phyloP scores from a whole-genome alignment of 2,329 filamentous ascomycete species.

The Botrytis cinerea region DNA sequence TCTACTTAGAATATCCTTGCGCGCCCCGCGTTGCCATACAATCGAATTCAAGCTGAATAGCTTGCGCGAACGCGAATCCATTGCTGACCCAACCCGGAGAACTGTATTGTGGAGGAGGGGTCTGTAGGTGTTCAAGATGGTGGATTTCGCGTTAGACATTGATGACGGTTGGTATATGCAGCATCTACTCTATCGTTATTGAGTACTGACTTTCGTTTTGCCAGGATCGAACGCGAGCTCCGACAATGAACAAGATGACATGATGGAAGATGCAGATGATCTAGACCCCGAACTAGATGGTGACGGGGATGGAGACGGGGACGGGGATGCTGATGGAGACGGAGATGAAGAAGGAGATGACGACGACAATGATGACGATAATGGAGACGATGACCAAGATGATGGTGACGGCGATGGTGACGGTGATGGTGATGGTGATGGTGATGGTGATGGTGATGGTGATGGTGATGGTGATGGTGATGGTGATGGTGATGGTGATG shows the following conservation, averaged over 20 bases:
- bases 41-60: not conserved
- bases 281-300: slow-evolving; percentile 41
- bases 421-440: slow-evolving; percentile 48
- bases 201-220: slow-evolving; percentile 22
- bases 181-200: not conserved
- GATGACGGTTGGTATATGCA: slow-evolving; percentile 40
- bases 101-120: not conserved
- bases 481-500: slow-evolving; percentile 43
- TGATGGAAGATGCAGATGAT: slow-evolving; percentile 53
- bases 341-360: slow-evolving; percentile 48
- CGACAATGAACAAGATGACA: slow-evolving; percentile 57
- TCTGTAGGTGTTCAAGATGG: slow-evolving; percentile 34
- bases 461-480: slow-evolving; percentile 31
- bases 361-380: slow-evolving; percentile 42
- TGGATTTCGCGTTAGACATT: slow-evolving; percentile 37
- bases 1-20: slow-evolving; percentile 5
- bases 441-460: slow-evolving; percentile 49
- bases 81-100: not conserved
- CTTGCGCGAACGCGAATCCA: slow-evolving; percentile 8
- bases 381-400: slow-evolving; percentile 45
- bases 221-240: slow-evolving; percentile 48
- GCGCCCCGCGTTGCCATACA: slow-evolving; percentile 6
- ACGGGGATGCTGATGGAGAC: slow-evolving; percentile 41
- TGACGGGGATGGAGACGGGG: slow-evolving; percentile 45
- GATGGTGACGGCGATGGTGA: slow-evolving; percentile 20